Evolutionary conservation across 2,329 filamentous ascomycete species (phyloP), one percentile per base, ranked within the genome.

Genomic region (Sporothrix euskadiensis): DNA sequence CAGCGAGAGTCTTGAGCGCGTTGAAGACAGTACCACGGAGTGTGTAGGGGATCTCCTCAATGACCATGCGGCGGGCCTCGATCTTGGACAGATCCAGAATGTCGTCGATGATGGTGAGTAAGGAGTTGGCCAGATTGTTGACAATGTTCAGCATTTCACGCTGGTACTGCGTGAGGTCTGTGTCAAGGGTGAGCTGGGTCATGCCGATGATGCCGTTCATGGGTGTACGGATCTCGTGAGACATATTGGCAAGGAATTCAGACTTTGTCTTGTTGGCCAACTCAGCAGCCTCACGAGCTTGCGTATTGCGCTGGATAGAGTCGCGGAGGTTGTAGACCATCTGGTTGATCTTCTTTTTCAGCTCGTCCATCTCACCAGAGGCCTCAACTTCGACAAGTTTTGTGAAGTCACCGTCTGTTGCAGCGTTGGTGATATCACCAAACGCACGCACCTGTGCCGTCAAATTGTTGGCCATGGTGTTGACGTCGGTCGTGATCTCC

Each of bases 131-230:
- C 77, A 98, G 86, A 79, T 97, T 97, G 83, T 98, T 95, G 78
- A 99, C 95, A 79, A 98, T 97, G 78, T 98, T 98, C 82, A 98
- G 85, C 95, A 98, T 98, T 83, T 99, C 96, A 78, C 96, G 91
- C 79, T 98, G 96, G 79, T 97, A 97, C 79, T 94, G 93, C 63
- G 94, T 97, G 74, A 99, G 86, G 80, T 98, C 92, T 54, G 95
- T 98, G 80, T 99, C 96, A 71, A 99, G 87, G 0, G 96, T 98
- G 73, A 99, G 86, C 74, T 98, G 94, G 2, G 94, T 98, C 95
- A 98, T 98, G 79, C 94, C 94, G 78, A 98, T 97, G 80, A 98
- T 98, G 78, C 94, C 94, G 84, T 98, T 97, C 88, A 97, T 97
- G 0, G 94, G 96, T 49, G 96, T 99, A 80, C 95, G 89, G 78